Base-by-base conservation (phyloP, 2,329 filamentous ascomycete genomes). In the Zymoseptoria crescenta region DNA sequence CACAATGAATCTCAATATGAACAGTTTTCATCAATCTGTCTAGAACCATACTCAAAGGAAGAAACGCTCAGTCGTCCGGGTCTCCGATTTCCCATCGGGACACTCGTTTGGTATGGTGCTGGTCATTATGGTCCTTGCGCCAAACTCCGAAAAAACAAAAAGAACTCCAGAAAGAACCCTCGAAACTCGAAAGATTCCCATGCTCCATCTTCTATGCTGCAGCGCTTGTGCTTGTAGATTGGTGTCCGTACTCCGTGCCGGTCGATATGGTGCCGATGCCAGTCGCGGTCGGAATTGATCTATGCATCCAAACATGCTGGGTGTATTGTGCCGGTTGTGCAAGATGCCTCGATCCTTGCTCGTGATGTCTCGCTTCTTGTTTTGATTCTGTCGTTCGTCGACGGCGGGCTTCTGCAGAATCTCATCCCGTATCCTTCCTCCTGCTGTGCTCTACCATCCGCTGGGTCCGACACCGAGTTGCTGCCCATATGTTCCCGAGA, bases 401-500 rank as follows among this genome's bases (percentile, higher is more conserved):
- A 45, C 13, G 35, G n/a, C 13, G 35, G 4, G 13, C n/a, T 7
- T 6, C 1, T 16, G 35, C 13, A 45, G 7, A 16, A 5, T 45
- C 35, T 45, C 35, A 16, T n/a, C 35, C 13, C 7, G 35, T 45
- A 4, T 16, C 35, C 35, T 13, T 2, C n/a, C 3, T 7, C 16
- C 4, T 6, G 13, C 10, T 45, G 35, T 4, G 4, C 7, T 45
- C 35, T 45, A 45, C 35, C 35, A 45, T 16, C 35, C 35, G 35
- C 35, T 45, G 16, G 16, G 35, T 45, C 82, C 81, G 62, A 83
- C 79, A 64, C 80, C 80, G 56, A 84, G 77, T 35, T 83, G 60
- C 79, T 83, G 60, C 75, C 72, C 73, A 58, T 73, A 75, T 3
- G 71, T 72, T n/a, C 73, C 73, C 29, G 69, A 69, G 56, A 75